Conservation (phyloP, 2,329 filamentous ascomycete genomes). For the Calonectria pseudoturangicola region DNA sequence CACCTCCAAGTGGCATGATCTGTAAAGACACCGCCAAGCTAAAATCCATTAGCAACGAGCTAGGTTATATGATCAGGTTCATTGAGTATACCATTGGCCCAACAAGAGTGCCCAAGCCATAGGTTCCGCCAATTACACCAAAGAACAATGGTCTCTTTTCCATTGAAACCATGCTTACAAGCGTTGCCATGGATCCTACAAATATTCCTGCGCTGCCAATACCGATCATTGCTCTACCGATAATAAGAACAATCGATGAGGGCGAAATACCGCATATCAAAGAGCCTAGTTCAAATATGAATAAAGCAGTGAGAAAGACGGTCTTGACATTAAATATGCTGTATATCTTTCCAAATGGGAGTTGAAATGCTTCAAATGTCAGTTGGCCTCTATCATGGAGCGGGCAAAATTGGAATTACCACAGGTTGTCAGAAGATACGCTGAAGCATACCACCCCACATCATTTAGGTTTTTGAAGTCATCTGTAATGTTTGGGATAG, state of each 20-base stretch:
- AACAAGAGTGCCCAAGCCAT: conserved; percentile 56
- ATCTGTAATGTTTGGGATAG: conserved; percentile 71
- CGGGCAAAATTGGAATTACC: conserved; percentile 17
- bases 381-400: not conserved
- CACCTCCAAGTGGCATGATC: conserved; percentile 51
- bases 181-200: conserved; percentile 68
- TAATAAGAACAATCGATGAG: conserved; percentile 66
- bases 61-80: too few relatives aligned
- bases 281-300: conserved; percentile 71
- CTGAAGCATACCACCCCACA: conserved; percentile 74
- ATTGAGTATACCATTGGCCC: conserved; percentile 50
- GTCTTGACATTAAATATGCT: conserved; percentile 70
- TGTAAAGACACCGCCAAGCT: conserved; percentile 59
- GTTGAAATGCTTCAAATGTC: conserved; percentile 49
- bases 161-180: conserved; percentile 62
- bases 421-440: conserved; percentile 68
- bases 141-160: conserved; percentile 56
- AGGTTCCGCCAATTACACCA: conserved; percentile 57
- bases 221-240: conserved; percentile 68
- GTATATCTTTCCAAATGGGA: conserved; percentile 64
- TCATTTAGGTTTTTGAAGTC: conserved; percentile 68
- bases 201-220: conserved; percentile 68
- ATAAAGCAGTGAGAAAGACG: conserved; percentile 67
- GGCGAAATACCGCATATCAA: conserved; percentile 68
- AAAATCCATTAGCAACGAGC: not conserved